Conservation (phyloP, 805 yeast genomes). For the Komagataella phaffii region DNA sequence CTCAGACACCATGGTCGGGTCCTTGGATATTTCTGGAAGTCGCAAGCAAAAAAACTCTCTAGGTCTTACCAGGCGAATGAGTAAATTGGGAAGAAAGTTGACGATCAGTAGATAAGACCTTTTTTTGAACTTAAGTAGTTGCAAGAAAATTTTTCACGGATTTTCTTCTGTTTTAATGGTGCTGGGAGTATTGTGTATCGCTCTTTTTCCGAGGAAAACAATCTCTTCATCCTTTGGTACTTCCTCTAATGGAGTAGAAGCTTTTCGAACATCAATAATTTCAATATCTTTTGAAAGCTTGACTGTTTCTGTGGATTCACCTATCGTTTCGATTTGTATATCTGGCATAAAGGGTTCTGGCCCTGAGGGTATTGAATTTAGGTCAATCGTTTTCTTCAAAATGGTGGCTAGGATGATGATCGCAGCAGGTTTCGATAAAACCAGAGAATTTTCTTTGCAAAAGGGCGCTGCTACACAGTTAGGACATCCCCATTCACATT, state of each 20-base stretch:
- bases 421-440: conserved; percentile 82
- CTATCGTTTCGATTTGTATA: conserved; percentile 54
- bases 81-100: neutral
- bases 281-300: conserved; percentile 51
- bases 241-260: conserved; percentile 8
- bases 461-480: conserved; percentile 74
- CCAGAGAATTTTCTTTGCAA: conserved; percentile 73
- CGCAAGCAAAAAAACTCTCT: neutral
- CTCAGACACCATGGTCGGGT: neutral
- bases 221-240: conserved; percentile 11
- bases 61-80: neutral
- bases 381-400: conserved; percentile 37
- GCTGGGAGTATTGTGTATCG: neutral
- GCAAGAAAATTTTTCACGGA: neutral
- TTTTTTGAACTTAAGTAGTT: too few relatives aligned
- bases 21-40: neutral
- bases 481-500: conserved; percentile 60
- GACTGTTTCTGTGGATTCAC: conserved; percentile 32
- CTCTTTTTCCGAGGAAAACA: neutral
- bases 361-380: conserved; percentile 43
- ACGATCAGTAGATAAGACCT: neutral
- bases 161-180: neutral
- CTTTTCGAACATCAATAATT: conserved; percentile 26
- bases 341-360: conserved; percentile 70
- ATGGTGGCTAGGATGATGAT: conserved; percentile 50